A percentile compares a stretch with the other conserved stretches of the same genome.
Conservation (phyloP, 306 rosid genomes). For the Lathyrus oleraceus region DNA sequence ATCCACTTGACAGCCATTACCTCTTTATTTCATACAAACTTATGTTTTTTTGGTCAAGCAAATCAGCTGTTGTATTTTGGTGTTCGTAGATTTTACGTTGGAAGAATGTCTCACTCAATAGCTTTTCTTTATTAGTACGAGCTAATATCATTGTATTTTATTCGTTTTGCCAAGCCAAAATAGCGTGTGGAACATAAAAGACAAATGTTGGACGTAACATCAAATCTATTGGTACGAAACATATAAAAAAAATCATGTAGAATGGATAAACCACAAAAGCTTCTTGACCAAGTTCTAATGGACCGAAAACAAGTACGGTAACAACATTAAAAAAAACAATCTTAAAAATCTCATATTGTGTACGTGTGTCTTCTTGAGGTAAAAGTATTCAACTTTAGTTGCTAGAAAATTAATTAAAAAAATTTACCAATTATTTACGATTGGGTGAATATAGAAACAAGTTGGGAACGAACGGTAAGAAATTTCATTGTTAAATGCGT, state of each 20-base stretch:
- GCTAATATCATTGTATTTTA: conserved; percentile 5
- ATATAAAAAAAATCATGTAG: not conserved
- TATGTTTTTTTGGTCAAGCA: not conserved
- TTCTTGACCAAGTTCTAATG: conserved; percentile 30
- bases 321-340: not conserved
- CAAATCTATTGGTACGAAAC: conserved; percentile 12
- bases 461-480: not conserved
- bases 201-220: conserved; percentile 21
- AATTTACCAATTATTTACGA: not conserved
- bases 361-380: not conserved
- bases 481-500: conserved; percentile 9
- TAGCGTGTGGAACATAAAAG: conserved; percentile 26
- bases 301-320: conserved; percentile 41
- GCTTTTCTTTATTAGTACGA: conserved; percentile 5
- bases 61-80: conserved; percentile 1
- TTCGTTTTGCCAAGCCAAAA: not conserved
- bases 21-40: not conserved
- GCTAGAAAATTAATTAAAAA: not conserved
- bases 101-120: not conserved
- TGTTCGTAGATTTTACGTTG: not conserved
- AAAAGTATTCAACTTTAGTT: conserved; percentile 14
- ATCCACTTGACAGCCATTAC: not conserved
- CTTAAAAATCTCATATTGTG: not conserved
- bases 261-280: conserved; percentile 23
- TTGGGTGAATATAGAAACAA: not conserved